Evolutionary conservation across 2,329 filamentous ascomycete species (phyloP), one percentile per base, ranked within the genome.

Genomic region (Phialophora expanda): DNA sequence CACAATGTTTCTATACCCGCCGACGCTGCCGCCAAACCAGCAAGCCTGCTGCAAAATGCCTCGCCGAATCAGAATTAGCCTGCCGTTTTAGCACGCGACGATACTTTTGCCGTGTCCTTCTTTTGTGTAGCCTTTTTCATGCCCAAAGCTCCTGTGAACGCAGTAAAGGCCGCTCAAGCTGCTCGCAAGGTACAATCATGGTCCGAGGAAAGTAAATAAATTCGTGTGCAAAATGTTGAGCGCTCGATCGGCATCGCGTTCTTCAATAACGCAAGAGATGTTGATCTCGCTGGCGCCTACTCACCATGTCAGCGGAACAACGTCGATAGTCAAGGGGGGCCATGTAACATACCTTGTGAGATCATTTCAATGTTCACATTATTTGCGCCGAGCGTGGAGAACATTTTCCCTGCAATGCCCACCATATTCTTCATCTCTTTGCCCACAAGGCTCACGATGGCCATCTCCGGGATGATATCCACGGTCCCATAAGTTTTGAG

Each of bases 311-410:
- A 68, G 66, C 50, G 53, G 22, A 44, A 26, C 34, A 46, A 22
- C 28, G 32, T 38, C 32, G 46, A 66, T 12, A 17, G n/a, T 20
- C 24, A 48, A 48, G 26, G 55, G 53, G 53, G 22, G 41, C 44
- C 28, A 34, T 30, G 26, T 44, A 48, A 46, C 83, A 74, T 84
- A 94, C 95, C 95, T 82, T 99, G 95, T 26, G 92, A 97, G 72
- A 99, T 99, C 95, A 99, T 99, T 81, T 99, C 95, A 73, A 99
- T 92, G 77, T 99, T 99, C 75, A 99, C 89, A 73, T 91, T 91
- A 77, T 97, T 90, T 76, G 97, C 91, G 51, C 95, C 95, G 20
- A 99, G 83, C 1, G 93, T 96, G 56, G 90, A 92, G 79, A 99
- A 98, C 91, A 99, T 98, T 73, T 87, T 89, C 30, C 95, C 95